Percentiles rank a stretch among this genome's conserved stretches.
Evolutionary conservation across 2,329 filamentous ascomycete genomes (phyloP).

Genomic region (Colletotrichum cordylinicola): DNA sequence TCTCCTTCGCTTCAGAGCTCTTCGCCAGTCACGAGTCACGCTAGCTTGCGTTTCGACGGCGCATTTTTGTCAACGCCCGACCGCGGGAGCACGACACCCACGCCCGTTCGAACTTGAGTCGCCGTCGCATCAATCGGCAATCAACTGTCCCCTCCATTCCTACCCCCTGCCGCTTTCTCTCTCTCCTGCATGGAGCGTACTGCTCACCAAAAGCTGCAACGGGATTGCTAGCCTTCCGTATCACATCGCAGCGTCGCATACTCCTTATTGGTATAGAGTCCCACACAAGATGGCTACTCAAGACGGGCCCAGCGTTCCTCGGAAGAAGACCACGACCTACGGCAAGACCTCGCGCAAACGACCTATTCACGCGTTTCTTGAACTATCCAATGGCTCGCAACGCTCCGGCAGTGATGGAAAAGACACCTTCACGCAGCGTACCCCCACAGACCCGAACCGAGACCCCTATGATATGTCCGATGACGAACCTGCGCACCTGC

Average conservation of each 20-base stretch:
- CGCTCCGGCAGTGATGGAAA: background rate
- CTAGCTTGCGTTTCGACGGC: background rate
- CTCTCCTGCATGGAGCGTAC: background rate
- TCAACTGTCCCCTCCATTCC: background rate
- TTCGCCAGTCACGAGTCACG: background rate
- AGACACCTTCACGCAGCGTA: background rate
- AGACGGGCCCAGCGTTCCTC: conserved; percentile 11
- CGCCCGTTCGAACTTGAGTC: background rate
- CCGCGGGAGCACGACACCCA: background rate
- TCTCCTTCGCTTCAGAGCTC: background rate
- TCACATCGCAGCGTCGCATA: background rate
- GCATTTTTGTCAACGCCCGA: background rate
- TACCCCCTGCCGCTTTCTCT: background rate
- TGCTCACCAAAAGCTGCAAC: background rate
- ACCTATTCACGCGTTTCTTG: conserved; percentile 17
- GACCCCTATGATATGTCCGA: conserved; percentile 8
- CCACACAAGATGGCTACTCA: conserved; percentile 15
- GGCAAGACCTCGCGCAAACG: conserved; percentile 23
- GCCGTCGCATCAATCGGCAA: background rate
- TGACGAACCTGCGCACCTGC: background rate
- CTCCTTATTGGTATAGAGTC: background rate
- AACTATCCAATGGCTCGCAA: conserved; percentile 3
- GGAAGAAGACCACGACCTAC: conserved; percentile 21
- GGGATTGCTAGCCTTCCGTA: background rate
- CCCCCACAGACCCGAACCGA: background rate